Evolutionary conservation across 2,329 filamentous ascomycete genomes (phyloP).

Genomic region (Pseudocercospora macadamiae): DNA sequence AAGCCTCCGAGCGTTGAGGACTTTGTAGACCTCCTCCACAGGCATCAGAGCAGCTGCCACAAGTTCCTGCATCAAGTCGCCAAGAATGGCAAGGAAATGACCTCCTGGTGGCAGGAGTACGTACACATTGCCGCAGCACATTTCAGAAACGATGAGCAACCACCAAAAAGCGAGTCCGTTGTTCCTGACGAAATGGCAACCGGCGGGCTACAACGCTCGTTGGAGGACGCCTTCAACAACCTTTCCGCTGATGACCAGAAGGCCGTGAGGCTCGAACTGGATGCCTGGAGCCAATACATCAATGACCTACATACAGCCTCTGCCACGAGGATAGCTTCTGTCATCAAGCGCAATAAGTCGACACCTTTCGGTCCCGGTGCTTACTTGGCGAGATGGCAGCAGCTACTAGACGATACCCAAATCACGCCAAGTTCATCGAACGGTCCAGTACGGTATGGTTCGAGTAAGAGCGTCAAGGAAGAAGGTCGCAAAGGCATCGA

Average conservation of each 20-base stretch:
- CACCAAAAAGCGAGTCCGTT: conserved; percentile 24
- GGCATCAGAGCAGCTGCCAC: conserved; percentile 66
- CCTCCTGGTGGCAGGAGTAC: conserved; percentile 64
- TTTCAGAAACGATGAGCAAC: conserved; percentile 51
- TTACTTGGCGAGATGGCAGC: conserved; percentile 73
- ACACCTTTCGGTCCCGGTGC: conserved; percentile 68
- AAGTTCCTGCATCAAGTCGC: conserved; percentile 72
- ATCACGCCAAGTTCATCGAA: conserved; percentile 63
- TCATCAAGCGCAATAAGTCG: conserved; percentile 51
- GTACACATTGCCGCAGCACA: conserved; percentile 59
- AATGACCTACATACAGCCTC: conserved; percentile 58
- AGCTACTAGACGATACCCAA: conserved; percentile 68
- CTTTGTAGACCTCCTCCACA: conserved; percentile 67
- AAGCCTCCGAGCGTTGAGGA: conserved; percentile 67
- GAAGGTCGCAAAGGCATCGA: conserved; percentile 41
- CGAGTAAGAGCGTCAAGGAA: conserved; percentile 40
- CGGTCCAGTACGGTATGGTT: conserved; percentile 55
- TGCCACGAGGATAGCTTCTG: conserved; percentile 56
- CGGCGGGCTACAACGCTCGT: conserved; percentile 47
- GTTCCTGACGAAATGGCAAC: conserved; percentile 39
- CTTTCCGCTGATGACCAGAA: conserved; percentile 54
- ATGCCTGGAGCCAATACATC: conserved; percentile 66
- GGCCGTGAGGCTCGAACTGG: conserved; percentile 56
- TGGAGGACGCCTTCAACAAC: conserved; percentile 48
- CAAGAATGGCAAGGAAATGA: conserved; percentile 68